Percentiles rank a stretch among this genome's conserved stretches.
These are phyloP conservation scores for Wickerhamomyces canadensis DNA, from an alignment of 805 yeast genomes.

Conservation along the genomic window DNA sequence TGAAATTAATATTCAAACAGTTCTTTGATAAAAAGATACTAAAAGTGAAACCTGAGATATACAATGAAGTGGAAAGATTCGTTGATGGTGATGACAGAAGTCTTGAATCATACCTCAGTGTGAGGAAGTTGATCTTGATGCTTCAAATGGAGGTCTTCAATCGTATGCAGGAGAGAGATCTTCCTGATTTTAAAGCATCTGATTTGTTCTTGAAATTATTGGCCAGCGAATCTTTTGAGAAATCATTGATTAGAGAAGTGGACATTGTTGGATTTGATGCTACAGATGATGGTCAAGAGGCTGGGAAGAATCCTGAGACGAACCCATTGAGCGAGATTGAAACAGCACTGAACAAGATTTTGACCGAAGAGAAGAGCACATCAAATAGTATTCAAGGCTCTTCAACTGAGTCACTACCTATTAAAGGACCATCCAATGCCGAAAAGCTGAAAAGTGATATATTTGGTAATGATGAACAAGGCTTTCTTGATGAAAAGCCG, in stretches of 20 bases:
- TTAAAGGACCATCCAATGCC: neutral
- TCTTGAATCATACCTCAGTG: constrained; percentile 37
- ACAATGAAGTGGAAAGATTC: constrained; percentile 33
- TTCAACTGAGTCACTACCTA: neutral
- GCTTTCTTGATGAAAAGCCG: constrained; percentile 20
- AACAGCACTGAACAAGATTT: constrained; percentile 25
- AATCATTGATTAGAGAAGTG: constrained; percentile 23
- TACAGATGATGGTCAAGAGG: neutral
- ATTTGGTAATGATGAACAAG: constrained; percentile 19
- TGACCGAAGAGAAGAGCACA: constrained; percentile 15
- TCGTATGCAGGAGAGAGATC: constrained; percentile 46
- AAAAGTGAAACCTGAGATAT: constrained; percentile 24
- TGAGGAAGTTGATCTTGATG: constrained; percentile 53
- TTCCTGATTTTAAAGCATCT: constrained; percentile 56
- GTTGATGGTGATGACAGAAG: constrained; percentile 18
- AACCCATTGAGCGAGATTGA: constrained; percentile 27
- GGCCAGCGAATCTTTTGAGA: constrained; percentile 35
- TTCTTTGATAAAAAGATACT: constrained; percentile 33
- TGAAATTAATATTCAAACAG: constrained; percentile 40
- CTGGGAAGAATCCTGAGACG: neutral
- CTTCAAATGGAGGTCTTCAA: constrained; percentile 51
- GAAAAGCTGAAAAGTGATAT: constrained; percentile 16
- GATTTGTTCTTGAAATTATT: constrained; percentile 48
- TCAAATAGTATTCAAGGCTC: neutral
- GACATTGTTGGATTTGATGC: constrained; percentile 17